These are phyloP conservation scores for Ormosia semicastrata DNA, from an alignment of 306 rosid species.

Conservation along the genomic window DNA sequence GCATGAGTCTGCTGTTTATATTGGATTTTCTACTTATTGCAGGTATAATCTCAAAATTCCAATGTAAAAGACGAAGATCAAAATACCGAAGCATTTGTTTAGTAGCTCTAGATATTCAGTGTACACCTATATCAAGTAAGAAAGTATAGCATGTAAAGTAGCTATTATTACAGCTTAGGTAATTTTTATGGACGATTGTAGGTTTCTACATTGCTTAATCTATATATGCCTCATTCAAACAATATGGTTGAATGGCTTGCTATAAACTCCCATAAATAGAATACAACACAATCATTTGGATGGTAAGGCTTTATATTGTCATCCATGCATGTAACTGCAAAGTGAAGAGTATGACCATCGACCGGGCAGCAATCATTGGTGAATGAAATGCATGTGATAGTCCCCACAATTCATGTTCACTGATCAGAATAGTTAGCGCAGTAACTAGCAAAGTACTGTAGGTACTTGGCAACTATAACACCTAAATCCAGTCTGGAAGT, in stretches of 20 bases:
- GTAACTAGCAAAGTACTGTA: not conserved
- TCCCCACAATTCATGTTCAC: not conserved
- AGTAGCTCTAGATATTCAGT: not conserved
- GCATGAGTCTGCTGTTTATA: not conserved
- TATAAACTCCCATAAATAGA: not conserved
- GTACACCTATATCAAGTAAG: not conserved
- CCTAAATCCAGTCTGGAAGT: conserved; percentile 26
- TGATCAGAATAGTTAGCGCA: not conserved
- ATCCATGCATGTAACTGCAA: not conserved
- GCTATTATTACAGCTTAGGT: not conserved
- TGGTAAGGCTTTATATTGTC: not conserved
- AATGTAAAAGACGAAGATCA: not conserved
- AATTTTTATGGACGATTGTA: not conserved
- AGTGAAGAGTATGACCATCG: not conserved
- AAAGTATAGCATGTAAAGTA: not conserved
- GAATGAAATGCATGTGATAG: not conserved
- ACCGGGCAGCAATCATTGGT: not conserved
- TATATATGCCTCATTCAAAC: not conserved
- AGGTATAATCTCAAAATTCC: not conserved
- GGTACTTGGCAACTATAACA: not conserved
- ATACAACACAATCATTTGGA: not conserved
- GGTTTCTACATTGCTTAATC: not conserved
- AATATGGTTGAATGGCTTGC: not conserved
- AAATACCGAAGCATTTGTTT: not conserved
- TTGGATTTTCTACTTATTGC: not conserved